Base-by-base conservation (phyloP, 495 filamentous ascomycete genomes). In the Trichocladium antarcticum region DNA sequence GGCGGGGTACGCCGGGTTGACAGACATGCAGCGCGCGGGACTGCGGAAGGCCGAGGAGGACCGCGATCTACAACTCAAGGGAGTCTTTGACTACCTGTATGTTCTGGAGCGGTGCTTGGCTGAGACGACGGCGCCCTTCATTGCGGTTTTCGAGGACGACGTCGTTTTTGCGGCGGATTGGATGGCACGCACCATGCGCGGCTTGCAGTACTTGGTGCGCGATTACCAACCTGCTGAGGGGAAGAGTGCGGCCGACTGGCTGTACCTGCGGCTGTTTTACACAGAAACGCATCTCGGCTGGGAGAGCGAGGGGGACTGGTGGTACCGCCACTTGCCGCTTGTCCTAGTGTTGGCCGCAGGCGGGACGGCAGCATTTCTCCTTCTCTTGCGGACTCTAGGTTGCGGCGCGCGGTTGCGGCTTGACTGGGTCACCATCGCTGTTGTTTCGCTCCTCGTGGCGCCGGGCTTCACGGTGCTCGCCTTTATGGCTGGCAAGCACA, bases 191-290 rank as follows among this genome's bases (percentile, higher is more conserved):
- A 71, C 70, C 0, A 44, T 70, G 16, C 60, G 63, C 11, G 65
- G 64, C 14, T 50, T 74, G 14, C 53, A 50, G 19, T 57, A 58
- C 9, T 60, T 74, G 15, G 57, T 52, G 19, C 34, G 55, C 10
- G 57, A 57, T 42, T 61, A 60, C 54, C 35, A 10, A 7, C 27
- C 34, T 4, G 20, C 21, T 44, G 54, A 42, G 61, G 45, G 27
- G 0, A 37, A 22, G 10, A 35, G 61, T 10, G 27, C 27, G 27
- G 27, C 27, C 32, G 54, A 64, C 37, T 76, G 69, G 71, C 37
- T 76, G 9, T 76, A 76, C 37, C 51, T 76, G 21, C 68, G 71
- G 7, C 60, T 76, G 4, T 76, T 76, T 52, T 72, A 70, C 53
- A 71, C 68, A 6, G 70, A 76, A 50, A 53, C 50, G 31, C 20